These are phyloP conservation scores for Claviceps purpurea DNA, from an alignment of 2,329 filamentous ascomycete species.

Conservation along the genomic window DNA sequence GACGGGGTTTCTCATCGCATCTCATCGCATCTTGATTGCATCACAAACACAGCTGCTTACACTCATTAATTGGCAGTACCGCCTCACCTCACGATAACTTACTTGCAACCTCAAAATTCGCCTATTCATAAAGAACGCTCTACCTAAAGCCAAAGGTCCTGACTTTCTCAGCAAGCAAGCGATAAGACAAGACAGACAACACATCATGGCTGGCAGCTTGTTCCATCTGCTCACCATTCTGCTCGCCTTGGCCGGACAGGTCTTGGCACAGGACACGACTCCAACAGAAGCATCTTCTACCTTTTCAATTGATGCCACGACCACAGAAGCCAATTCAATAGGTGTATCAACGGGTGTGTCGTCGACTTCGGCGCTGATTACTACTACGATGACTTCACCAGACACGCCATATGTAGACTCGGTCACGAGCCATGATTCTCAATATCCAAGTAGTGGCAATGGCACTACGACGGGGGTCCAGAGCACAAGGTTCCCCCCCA, in stretches of 20 bases:
- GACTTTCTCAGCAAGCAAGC: too few species aligned
- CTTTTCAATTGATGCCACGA: background rate
- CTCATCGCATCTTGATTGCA: too few species aligned
- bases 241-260: background rate
- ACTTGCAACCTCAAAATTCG: too few species aligned
- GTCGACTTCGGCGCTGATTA: background rate
- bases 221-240: slow-evolving; percentile 1
- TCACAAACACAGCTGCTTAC: background rate
- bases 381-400: background rate
- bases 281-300: background rate
- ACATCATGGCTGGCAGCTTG: slow-evolving; percentile 2
- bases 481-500: background rate
- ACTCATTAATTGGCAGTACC: background rate
- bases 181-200: background rate
- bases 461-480: background rate
- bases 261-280: slow-evolving; percentile 1
- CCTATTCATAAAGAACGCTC: too few species aligned
- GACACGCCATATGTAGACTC: background rate
- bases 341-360: background rate
- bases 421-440: background rate
- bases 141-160: too few species aligned
- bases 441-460: background rate
- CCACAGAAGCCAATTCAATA: background rate
- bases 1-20: background rate
- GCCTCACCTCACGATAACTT: too few species aligned